Evolutionary conservation across 225 moss, liverwort and hornwort species (phyloP).

Genomic region (Bryoerythrophyllum caledonicum): DNA sequence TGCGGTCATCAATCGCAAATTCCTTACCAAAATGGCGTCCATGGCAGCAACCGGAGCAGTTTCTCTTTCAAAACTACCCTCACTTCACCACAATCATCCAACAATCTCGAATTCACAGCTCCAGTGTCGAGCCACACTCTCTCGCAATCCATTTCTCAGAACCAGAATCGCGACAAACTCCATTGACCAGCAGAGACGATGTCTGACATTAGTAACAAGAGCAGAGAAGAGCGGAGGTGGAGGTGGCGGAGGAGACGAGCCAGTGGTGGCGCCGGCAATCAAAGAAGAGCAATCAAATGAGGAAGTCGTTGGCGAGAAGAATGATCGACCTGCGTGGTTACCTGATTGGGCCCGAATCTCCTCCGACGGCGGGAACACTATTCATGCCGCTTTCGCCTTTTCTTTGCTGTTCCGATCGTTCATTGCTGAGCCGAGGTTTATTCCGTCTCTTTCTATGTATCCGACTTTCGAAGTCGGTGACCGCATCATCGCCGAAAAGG

Average conservation of each 20-base stretch:
- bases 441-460: constrained; percentile 72
- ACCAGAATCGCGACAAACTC: too few relatives aligned
- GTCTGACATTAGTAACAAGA: too few relatives aligned
- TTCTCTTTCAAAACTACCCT: too few relatives aligned
- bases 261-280: constrained; percentile 32
- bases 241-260: constrained; percentile 43
- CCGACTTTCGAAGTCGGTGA: constrained; percentile 76
- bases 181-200: too few relatives aligned
- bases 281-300: constrained; percentile 32
- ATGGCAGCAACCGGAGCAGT: too few relatives aligned
- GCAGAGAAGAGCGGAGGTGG: too few relatives aligned
- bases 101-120: too few relatives aligned
- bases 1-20: too few relatives aligned
- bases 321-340: constrained; percentile 57
- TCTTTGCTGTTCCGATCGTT: constrained; percentile 62
- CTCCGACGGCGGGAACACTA: constrained; percentile 64
- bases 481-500: constrained; percentile 67
- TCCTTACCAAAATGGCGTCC: too few relatives aligned
- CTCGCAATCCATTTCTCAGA: too few relatives aligned
- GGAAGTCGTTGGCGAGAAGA: constrained; percentile 7
- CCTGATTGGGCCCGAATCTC: constrained; percentile 64
- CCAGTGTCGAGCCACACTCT: too few relatives aligned
- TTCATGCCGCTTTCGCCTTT: constrained; percentile 60
- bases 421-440: constrained; percentile 61
- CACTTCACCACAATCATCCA: too few relatives aligned